These are phyloP conservation scores for Debaryomyces sp. DNA, from an alignment of 1,139 yeast species.

Conservation along the genomic window DNA sequence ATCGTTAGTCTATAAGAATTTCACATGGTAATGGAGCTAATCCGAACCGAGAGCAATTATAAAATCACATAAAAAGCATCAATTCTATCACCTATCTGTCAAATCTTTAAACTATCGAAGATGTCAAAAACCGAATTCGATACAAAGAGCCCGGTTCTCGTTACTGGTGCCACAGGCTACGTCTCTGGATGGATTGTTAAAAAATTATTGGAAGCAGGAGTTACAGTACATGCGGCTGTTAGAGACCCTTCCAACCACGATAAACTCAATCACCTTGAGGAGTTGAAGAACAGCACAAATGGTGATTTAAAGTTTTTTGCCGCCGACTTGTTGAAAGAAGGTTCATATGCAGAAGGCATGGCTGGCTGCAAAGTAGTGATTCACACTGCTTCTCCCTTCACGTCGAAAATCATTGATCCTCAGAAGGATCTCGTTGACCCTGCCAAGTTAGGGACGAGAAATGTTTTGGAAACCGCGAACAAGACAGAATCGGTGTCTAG, in stretches of 20 bases:
- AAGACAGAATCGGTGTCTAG: not conserved
- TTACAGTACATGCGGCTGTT: constrained; percentile 7
- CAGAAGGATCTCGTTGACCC: constrained; percentile 22
- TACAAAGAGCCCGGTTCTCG: not conserved
- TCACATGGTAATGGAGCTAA: no score
- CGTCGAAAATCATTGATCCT: constrained; percentile 15
- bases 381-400: constrained; percentile 18
- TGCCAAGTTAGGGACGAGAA: constrained; percentile 37
- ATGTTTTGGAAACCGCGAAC: not conserved
- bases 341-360: constrained; percentile 1
- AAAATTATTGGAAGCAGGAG: constrained; percentile 2
- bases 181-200: constrained; percentile 7
- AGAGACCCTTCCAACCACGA: constrained; percentile 4
- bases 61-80: no score
- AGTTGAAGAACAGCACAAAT: not conserved
- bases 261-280: constrained; percentile 4
- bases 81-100: no score
- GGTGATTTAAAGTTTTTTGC: constrained; percentile 4
- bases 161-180: not conserved
- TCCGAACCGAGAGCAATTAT: no score
- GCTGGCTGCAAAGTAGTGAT: constrained; percentile 3
- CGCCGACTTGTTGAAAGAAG: constrained; percentile 4
- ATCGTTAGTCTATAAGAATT: no score
- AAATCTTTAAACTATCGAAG: not conserved
- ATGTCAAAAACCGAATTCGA: not conserved